Evolutionary conservation across 2,329 filamentous ascomycete species (phyloP), one percentile per base, ranked within the genome.

Genomic region (Hypoxylon sp.): DNA sequence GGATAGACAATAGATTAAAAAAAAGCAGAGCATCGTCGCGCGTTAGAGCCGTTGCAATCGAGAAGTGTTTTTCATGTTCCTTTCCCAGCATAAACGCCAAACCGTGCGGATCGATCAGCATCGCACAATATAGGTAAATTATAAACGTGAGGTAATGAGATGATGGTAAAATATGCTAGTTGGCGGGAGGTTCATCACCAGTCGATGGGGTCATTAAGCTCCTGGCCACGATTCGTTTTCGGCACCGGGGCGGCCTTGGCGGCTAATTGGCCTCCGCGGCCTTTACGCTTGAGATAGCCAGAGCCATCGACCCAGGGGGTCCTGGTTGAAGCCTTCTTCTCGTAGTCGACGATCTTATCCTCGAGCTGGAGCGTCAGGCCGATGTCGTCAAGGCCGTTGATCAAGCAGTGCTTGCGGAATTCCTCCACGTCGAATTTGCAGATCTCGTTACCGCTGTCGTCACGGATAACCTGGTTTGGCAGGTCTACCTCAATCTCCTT

Each of bases 301-400:
- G 85, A 89, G 32, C 94, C 95, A 74, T 97, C 93, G 69, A 98
- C 81, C 94, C 94, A 98, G 2, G 95, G 94, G 20, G 92, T 97
- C 65, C 92, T 86, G 54, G 84, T 79, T 8, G 90, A 90, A 76
- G 93, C 87, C 78, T 89, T 89, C 72, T 82, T 81, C 87, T 98
- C 94, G 73, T 95, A 97, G 63, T 85, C 85, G 60, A 85, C 81
- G 75, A 98, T 97, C 85, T 97, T 93, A 65, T 93, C 90, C 68
- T 95, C 93, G 80, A 92, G 87, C 80, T 96, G 92, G 85, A 97
- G 92, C 5, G 94, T 98, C 68, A 98, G 81, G 34, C 94, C 94
- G 73, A 98, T 98, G 72, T 98, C 95, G 76, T 98, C 94, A 8
- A 98, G 87, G 0, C 94, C 94, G 75, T 98, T 97, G 73, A 97